Conservation (phyloP, 169 alveolate species). For the Blepharisma undulans region DNA sequence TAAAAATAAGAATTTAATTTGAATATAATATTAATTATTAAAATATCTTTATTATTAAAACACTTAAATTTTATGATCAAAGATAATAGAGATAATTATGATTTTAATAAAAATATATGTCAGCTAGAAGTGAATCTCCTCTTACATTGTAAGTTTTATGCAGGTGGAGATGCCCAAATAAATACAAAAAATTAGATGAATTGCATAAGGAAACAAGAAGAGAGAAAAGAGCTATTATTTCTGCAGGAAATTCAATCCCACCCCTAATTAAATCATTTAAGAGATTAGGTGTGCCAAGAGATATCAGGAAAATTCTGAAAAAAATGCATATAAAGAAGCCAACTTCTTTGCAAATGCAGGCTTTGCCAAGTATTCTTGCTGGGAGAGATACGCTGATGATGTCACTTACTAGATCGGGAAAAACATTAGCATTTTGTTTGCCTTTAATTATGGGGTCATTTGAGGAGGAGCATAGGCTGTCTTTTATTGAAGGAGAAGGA, state of each 20-base stretch:
- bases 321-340: conserved; percentile 89
- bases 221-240: conserved; percentile 39
- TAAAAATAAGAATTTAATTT: too few relatives aligned
- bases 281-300: conserved; percentile 91
- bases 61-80: too few relatives aligned
- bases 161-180: conserved; percentile 40
- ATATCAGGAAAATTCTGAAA: conserved; percentile 79
- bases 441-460: conserved; percentile 91
- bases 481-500: conserved; percentile 85
- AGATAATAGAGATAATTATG: not conserved
- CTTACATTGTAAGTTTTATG: not conserved
- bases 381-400: conserved; percentile 93
- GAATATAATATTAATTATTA: too few relatives aligned
- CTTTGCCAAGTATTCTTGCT: conserved; percentile 84
- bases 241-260: conserved; percentile 89
- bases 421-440: conserved; percentile 90
- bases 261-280: conserved; percentile 91
- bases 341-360: conserved; percentile 94
- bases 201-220: conserved; percentile 22
- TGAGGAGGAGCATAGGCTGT: conserved; percentile 83
- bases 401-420: conserved; percentile 94
- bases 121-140: not conserved
- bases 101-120: not conserved
- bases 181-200: conserved; percentile 40
- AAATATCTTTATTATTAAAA: too few relatives aligned